Percentiles rank a stretch among this genome's conserved stretches.
These are phyloP conservation scores for Cyclotella baltica DNA, from an alignment of 108 stramenopile genomes.

Conservation along the genomic window DNA sequence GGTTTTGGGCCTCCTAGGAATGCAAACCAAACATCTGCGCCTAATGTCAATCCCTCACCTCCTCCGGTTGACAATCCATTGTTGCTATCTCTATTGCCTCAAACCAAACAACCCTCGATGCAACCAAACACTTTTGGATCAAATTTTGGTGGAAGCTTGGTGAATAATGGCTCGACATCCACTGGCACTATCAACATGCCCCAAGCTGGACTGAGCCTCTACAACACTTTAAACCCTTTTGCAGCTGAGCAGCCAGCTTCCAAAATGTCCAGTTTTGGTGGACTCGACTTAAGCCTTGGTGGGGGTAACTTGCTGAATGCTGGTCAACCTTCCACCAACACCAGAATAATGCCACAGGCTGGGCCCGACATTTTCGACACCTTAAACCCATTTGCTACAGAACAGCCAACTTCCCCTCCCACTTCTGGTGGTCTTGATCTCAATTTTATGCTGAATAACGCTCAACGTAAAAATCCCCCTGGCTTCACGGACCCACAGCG, in stretches of 20 bases:
- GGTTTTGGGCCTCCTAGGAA: conserved; percentile 37
- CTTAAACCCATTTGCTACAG: conserved; percentile 13
- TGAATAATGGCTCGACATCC: too few species aligned
- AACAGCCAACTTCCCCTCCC: not conserved
- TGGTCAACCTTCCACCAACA: not conserved
- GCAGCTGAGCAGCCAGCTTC: too few species aligned
- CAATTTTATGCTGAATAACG: conserved; percentile 16
- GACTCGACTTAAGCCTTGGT: too few species aligned
- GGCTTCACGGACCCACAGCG: not conserved
- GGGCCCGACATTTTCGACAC: conserved; percentile 19
- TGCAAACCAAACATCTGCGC: not conserved
- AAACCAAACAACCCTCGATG: not conserved
- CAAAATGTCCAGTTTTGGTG: too few species aligned
- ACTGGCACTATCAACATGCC: too few species aligned
- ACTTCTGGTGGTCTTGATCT: conserved; percentile 12
- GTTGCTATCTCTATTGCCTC: not conserved
- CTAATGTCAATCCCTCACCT: not conserved
- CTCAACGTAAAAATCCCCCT: not conserved
- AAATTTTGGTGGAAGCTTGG: too few species aligned
- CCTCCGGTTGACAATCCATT: not conserved
- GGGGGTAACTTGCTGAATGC: too few species aligned
- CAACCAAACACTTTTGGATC: not conserved
- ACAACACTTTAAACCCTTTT: too few species aligned
- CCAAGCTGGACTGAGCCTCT: too few species aligned
- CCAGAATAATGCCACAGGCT: conserved; percentile 20